Base-by-base conservation (phyloP, 192 early-diverging fungal genomes). In the Mortierella alpina region DNA sequence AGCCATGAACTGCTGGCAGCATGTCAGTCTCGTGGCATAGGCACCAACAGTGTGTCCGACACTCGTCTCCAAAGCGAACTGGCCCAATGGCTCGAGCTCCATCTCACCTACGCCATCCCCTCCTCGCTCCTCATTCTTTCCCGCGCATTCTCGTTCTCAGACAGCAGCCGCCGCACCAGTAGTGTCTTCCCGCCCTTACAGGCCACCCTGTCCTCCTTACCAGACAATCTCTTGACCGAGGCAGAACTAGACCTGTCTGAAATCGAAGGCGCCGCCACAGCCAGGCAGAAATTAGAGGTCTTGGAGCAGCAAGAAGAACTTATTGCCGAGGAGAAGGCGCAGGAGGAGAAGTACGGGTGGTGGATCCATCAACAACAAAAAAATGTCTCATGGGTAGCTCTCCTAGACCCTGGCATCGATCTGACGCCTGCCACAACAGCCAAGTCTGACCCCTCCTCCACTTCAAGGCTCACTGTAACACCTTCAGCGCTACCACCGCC, bases 291-390 rank as follows among this genome's bases (percentile, higher is more conserved):
- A 84, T 88, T 98, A 50, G 94, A 96, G 66, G 95, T 98, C 44
- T 79, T 99, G 59, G 92, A 97, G 66, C 92, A 99, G 82, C 97
- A 99, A 83, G 94, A 99, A 83, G 96, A 99, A 75, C 87, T 99
- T 63, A 98, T 99, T 72, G 94, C 93, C 68, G 96, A 98, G 68
- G 97, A 99, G 84, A 87, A 90, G 51, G 95, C 92, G 63, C 95
- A 99, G 84, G 95, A 96, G 66, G 88, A 94, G 70, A 87, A 92
- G 80, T 88, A 87, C 88, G 45, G 86, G 83, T 45, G 87, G 89
- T 72, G 88, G 91, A 58, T 84, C 82, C 18, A 86, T 49, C 6
- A 80, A 53, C 39, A 54, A 68, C 60, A 72, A 80, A 66, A 80
- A 91, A 63, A 88, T 87, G 62, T 83, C 84, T n/a, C 79, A 83